phyloP scores from a whole-genome alignment of 805 yeast species.

The Cyberlindnera maclurae region DNA sequence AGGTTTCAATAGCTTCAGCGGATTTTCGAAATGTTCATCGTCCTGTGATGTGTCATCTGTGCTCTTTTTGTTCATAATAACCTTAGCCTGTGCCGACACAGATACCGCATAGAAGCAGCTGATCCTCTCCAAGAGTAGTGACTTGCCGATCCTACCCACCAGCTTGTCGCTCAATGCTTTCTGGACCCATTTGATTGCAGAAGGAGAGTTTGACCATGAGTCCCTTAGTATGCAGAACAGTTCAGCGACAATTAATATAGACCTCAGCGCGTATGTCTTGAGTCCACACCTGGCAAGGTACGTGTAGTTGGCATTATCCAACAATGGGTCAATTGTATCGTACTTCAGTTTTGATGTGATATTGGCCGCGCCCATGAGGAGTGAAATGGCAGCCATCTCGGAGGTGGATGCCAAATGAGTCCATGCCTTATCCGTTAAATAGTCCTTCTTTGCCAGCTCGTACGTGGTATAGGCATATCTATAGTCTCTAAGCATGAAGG shows the following conservation, averaged over 20 bases:
- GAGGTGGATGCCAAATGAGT: slow-evolving; percentile 74
- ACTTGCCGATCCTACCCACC: slow-evolving; percentile 39
- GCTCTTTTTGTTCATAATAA: slow-evolving; percentile 23
- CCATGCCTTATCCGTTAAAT: slow-evolving; percentile 74
- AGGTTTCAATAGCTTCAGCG: slow-evolving; percentile 31
- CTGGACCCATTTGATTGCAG: slow-evolving; percentile 36
- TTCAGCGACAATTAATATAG: slow-evolving; percentile 63
- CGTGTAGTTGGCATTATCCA: slow-evolving; percentile 66
- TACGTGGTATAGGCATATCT: slow-evolving; percentile 77
- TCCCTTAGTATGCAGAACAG: slow-evolving; percentile 43
- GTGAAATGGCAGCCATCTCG: slow-evolving; percentile 76
- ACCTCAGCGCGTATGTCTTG: slow-evolving; percentile 63
- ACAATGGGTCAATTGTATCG: slow-evolving; percentile 38
- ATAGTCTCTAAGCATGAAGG: slow-evolving; percentile 85
- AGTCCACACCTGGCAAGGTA: slow-evolving; percentile 65
- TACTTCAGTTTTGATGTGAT: slow-evolving; percentile 35
- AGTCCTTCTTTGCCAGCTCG: slow-evolving; percentile 75
- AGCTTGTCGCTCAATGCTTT: slow-evolving; percentile 40
- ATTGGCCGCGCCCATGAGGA: slow-evolving; percentile 48
- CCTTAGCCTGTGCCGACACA: slow-evolving; percentile 33
- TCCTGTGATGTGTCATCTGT: slow-evolving; percentile 7
- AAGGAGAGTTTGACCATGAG: slow-evolving; percentile 35
- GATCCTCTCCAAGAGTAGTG: slow-evolving; percentile 46
- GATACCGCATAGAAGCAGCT: slow-evolving; percentile 43
- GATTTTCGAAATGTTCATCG: slow-evolving; percentile 13